Percentiles rank a stretch among this genome's conserved stretches.
phyloP scores from a whole-genome alignment of 441 rosid species.

The Syzygium malaccense region DNA sequence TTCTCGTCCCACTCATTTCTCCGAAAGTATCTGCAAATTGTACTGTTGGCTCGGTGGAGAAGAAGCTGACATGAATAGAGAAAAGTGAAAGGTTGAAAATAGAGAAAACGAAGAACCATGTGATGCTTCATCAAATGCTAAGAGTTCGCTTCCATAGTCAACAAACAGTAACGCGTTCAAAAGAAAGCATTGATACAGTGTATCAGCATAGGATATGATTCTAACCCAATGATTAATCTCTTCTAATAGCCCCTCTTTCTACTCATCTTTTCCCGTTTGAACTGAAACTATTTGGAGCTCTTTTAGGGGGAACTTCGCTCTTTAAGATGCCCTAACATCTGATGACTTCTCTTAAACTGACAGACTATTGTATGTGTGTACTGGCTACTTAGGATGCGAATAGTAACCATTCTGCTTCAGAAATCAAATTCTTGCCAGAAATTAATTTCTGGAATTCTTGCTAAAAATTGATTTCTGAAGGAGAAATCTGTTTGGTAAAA shows the following conservation, averaged over 20 bases:
- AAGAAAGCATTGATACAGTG: not conserved
- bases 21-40: not conserved
- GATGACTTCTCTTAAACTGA: not conserved
- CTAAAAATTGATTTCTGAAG: too few relatives aligned
- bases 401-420: too few relatives aligned
- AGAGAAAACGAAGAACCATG: not conserved
- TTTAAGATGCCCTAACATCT: not conserved
- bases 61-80: not conserved
- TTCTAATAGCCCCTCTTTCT: not conserved
- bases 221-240: not conserved
- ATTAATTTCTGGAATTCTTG: too few relatives aligned
- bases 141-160: not conserved
- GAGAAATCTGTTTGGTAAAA: too few relatives aligned
- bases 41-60: not conserved
- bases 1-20: not conserved
- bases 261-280: not conserved
- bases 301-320: not conserved
- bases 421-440: too few relatives aligned
- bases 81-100: not conserved
- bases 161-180: not conserved
- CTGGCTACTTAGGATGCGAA: too few relatives aligned
- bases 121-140: not conserved
- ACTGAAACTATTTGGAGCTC: not conserved
- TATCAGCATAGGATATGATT: not conserved
- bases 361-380: not conserved